Percentiles rank a stretch among this genome's conserved stretches.
Conservation (phyloP, 1,284 basidiomycete species). For the Pseudozyma flocculosa region DNA sequence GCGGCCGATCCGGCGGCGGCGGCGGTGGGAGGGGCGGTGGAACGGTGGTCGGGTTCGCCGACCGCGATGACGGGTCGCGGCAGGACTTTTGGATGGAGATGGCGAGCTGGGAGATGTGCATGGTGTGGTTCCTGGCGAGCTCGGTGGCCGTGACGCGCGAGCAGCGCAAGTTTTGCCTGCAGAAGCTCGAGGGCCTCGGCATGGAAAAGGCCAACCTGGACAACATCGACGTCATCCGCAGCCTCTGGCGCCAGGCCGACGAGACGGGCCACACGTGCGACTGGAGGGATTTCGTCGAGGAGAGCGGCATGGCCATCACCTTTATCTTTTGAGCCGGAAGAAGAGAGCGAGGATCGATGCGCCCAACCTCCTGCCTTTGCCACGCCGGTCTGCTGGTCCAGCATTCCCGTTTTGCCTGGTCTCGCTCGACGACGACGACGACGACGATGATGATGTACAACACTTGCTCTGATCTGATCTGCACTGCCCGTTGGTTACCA, state of each 20-base stretch:
- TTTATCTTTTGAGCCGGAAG: not conserved
- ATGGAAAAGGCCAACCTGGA: constrained; percentile 33
- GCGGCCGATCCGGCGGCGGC: no score
- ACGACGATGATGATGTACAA: no score
- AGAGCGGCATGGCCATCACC: not conserved
- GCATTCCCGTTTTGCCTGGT: no score
- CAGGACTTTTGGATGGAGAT: constrained; percentile 19
- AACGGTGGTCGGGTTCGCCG: not conserved
- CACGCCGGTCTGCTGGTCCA: no score
- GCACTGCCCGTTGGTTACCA: no score
- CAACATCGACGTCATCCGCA: constrained; percentile 30
- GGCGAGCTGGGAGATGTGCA: constrained; percentile 42
- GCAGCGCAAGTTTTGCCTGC: constrained; percentile 26
- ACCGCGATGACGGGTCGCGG: not conserved
- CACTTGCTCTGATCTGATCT: no score
- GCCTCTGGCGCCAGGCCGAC: constrained; percentile 33
- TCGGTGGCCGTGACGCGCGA: constrained; percentile 26
- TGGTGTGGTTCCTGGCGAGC: constrained; percentile 39
- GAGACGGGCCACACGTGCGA: constrained; percentile 28
- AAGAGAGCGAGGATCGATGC: no score
- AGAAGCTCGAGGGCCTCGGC: constrained; percentile 32
- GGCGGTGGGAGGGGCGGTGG: no score
- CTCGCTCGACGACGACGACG: no score
- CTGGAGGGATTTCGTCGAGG: constrained; percentile 37
- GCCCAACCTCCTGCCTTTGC: no score